These are phyloP conservation scores for Tolypocladium capitatum DNA, from an alignment of 2,329 filamentous ascomycete genomes.

Conservation along the genomic window DNA sequence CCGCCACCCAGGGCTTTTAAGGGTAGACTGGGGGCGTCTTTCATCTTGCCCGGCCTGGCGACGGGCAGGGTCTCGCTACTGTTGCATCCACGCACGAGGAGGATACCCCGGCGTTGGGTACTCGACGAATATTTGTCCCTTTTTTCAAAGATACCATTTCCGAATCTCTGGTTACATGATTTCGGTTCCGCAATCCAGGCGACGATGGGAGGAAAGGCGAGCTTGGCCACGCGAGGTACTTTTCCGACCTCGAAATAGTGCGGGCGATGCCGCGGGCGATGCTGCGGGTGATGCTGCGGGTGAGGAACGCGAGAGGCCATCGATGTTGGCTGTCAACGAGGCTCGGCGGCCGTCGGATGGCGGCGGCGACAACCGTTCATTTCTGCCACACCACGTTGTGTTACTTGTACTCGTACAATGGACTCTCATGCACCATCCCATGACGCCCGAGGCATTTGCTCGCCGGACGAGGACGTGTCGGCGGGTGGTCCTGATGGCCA, in stretches of 20 bases:
- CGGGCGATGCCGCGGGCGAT: too few relatives aligned
- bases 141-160: slow-evolving; percentile 1
- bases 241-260: too few relatives aligned
- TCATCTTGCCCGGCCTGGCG: not conserved
- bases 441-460: not conserved
- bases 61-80: not conserved
- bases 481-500: not conserved
- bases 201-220: not conserved
- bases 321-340: not conserved
- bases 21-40: not conserved
- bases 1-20: not conserved
- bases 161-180: not conserved
- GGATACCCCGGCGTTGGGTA: slow-evolving; percentile 1
- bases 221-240: not conserved
- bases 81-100: not conserved
- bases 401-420: not conserved
- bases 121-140: not conserved
- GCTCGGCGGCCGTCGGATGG: not conserved
- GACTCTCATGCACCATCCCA: not conserved
- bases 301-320: not conserved
- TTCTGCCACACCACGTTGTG: not conserved
- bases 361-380: not conserved
- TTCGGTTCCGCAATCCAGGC: not conserved
- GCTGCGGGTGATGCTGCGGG: too few relatives aligned
- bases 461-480: not conserved